Base-by-base conservation (phyloP, 2,329 filamentous ascomycete species). In the Curvularia spicifera region DNA sequence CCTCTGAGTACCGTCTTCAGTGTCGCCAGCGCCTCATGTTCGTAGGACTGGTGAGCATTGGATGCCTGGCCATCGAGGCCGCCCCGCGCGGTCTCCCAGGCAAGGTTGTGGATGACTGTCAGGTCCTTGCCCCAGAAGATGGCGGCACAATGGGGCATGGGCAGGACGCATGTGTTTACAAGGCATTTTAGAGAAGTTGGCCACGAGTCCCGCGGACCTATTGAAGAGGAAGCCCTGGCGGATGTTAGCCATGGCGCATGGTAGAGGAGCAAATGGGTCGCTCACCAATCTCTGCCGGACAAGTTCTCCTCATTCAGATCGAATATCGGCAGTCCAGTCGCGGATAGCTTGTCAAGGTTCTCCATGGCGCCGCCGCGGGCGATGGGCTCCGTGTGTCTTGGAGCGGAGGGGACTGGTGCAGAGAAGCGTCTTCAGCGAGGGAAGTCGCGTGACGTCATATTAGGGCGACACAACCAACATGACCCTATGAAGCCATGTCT, bases 61-160 rank as follows among this genome's bases (percentile, higher is more conserved):
- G 69, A 64, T 12, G 77, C 78, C 64, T 79, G 77, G 40, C 72
- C 73, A 31, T 72, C 64, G 2, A 73, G 56, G 12, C 70, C 65
- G 15, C 70, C 73, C 9, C 71, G 69, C 5, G 71, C 72, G 49
- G 74, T 75, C 13, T 61, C 68, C 79, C 79, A 82, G 5, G 76
- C 74, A 13, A 77, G 51, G 56, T 81, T 81, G 63, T 79, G 75
- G 6, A 80, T 66, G 12, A 78, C 69, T 9, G 70, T 59, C 22
- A 79, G 66, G 10, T 77, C 70, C 9, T 72, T 60, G 15, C 75
- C 76, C 78, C 79, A 81, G 62, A 80, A 80, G 22, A 81, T 70
- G 42, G 78, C 78, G 3, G 77, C 67, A 10, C 77, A 76, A 57
- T 81, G 78, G 10, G 75, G 69, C 48, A 82, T 73, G 12, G 78